Conservation (phyloP, 2,329 filamentous ascomycete genomes). For the Cephalotrichum gorgonifer region DNA sequence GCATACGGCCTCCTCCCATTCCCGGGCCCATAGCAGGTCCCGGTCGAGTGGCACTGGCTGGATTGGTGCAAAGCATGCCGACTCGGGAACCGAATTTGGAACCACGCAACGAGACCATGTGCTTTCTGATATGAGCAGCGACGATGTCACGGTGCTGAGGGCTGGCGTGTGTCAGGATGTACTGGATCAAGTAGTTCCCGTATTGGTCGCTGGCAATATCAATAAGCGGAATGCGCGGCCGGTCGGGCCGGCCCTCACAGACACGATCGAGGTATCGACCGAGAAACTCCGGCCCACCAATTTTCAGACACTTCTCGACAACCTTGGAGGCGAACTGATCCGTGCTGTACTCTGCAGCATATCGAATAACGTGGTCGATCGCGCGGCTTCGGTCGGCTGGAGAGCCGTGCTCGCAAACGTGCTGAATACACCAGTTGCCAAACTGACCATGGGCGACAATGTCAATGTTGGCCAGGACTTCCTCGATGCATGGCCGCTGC, state of each 20-base stretch:
- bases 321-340: conserved; percentile 99
- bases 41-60: conserved; percentile 76
- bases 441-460: conserved; percentile 96
- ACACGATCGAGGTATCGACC: conserved; percentile 88
- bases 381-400: conserved; percentile 86
- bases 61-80: conserved; percentile 97
- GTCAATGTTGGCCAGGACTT: conserved; percentile 90
- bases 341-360: conserved; percentile 93
- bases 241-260: conserved; percentile 80
- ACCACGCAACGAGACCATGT: conserved; percentile 97
- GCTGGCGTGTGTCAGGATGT: conserved; percentile 83
- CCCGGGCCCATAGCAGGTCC: conserved; percentile 68
- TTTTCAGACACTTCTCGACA: conserved; percentile 97
- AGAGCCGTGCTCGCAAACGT: conserved; percentile 93
- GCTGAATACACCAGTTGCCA: conserved; percentile 99
- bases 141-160: conserved; percentile 88
- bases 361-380: conserved; percentile 89
- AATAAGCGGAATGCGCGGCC: conserved; percentile 91
- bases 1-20: conserved; percentile 42
- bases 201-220: conserved; percentile 98
- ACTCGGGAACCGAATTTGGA: conserved; percentile 98
- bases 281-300: conserved; percentile 82
- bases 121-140: conserved; percentile 89
- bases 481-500: conserved; percentile 94
- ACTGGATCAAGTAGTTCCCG: conserved; percentile 96